Base-by-base conservation (phyloP, 768 basidiomycete genomes). In the Tephrocybe sp. region DNA sequence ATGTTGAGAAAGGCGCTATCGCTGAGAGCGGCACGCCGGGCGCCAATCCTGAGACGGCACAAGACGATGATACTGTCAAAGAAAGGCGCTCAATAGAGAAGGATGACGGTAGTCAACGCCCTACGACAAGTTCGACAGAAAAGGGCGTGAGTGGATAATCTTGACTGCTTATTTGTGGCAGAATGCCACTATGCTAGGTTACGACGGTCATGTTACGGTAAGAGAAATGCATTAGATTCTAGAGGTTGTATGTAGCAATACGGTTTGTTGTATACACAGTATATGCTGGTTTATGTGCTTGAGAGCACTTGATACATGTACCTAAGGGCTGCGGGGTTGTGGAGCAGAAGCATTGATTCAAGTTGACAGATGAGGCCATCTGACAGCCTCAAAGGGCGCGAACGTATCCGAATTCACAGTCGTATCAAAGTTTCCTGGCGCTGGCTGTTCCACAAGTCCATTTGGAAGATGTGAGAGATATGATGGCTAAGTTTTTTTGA, bases 11-110 rank as follows among this genome's bases (percentile, higher is more conserved):
- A 45, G 61, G 56, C 23, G 50, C 45, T 34, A 19, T 11, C 24
- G 39, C 30, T 21, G 45, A 47, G 34, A 37, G 48, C 31, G 57
- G 45, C 50, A 27, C 47, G 16, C 29, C 50, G 34, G 45, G 39
- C 30, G 38, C 54, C 40, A n/a, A 27, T 24, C 52, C 39, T 16
- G 50, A n/a, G 16, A 41, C 22, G 18, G 44, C 63, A 40, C 49
- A 61, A 23, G 69, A 69, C 41, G 62, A 65, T 49, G 63, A 58
- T 13, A 63, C 51, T 24, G 47, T 42, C 12, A 51, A 34, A 39
- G 61, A 62, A 27, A 50, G 34, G 38, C 51, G 36, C 42, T 54
- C 56, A 18, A 50, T 55, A 15, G 54, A 56, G 53, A 62, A 54
- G 42, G 59, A 50, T 3, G 31, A 37, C 24, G 61, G 52, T 36